These are phyloP conservation scores for Talaromyces adpressus DNA, from an alignment of 495 filamentous ascomycete genomes.

Conservation along the genomic window DNA sequence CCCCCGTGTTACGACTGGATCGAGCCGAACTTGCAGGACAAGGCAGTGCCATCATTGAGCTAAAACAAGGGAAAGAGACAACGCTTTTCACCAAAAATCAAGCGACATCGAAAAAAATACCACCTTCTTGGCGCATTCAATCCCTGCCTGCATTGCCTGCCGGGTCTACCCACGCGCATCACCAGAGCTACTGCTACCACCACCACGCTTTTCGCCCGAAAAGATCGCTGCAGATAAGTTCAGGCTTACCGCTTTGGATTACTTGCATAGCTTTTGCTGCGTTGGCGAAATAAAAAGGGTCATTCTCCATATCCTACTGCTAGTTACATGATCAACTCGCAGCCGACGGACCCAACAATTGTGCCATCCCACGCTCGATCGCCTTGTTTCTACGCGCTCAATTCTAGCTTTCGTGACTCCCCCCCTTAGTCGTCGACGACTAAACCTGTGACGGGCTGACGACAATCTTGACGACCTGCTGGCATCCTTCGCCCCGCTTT, in stretches of 20 bases:
- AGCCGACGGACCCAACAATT: not conserved
- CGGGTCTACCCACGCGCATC: not conserved
- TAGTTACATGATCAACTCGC: slow-evolving; percentile 1
- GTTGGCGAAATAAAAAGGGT: slow-evolving; percentile 3
- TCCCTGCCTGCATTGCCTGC: not conserved
- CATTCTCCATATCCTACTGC: not conserved
- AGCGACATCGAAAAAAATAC: not conserved
- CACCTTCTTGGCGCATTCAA: slow-evolving; percentile 7
- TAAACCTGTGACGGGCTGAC: not conserved
- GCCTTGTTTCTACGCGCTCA: not conserved
- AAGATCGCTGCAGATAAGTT: slow-evolving; percentile 7
- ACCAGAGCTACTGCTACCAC: not conserved
- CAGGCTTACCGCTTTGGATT: slow-evolving; percentile 11
- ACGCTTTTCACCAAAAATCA: not conserved
- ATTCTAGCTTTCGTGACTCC: not conserved
- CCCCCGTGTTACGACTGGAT: slow-evolving; percentile 3
- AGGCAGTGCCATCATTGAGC: slow-evolving; percentile 3
- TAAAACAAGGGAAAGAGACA: slow-evolving; percentile 1
- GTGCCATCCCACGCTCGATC: slow-evolving; percentile 1
- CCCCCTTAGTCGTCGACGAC: not conserved
- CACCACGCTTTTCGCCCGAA: not conserved
- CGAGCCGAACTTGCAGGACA: slow-evolving; percentile 5
- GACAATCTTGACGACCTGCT: not conserved
- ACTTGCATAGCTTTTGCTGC: slow-evolving; percentile 11
- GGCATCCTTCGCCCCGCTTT: slow-evolving; percentile 1